Evolutionary conservation across 441 rosid genomes (phyloP).

Genomic region (Adansonia gregorii): DNA sequence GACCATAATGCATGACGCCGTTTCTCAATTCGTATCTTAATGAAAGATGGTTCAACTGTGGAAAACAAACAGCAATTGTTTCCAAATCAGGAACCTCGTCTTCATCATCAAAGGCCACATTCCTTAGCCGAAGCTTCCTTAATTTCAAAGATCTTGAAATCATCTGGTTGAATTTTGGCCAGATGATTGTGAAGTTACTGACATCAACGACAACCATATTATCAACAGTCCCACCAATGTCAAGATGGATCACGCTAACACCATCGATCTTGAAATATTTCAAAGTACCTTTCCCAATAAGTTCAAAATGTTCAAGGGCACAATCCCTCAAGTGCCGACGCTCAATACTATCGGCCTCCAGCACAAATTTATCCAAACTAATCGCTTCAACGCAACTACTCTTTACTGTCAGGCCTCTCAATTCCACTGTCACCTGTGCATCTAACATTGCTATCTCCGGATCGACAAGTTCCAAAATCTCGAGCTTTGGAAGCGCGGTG

Average conservation of each 20-base stretch:
- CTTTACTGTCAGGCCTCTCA: conserved; percentile 62
- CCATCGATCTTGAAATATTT: conserved; percentile 75
- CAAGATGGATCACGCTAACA: conserved; percentile 63
- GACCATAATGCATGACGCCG: conserved; percentile 56
- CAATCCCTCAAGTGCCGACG: conserved; percentile 70
- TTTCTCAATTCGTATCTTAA: conserved; percentile 69
- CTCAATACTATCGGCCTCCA: conserved; percentile 75
- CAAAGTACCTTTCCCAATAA: conserved; percentile 72
- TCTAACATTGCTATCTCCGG: conserved; percentile 71
- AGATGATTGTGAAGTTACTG: conserved; percentile 67
- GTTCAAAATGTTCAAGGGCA: conserved; percentile 68
- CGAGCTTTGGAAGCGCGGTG: conserved; percentile 61
- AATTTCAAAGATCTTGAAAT: conserved; percentile 69
- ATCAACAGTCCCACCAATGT: conserved; percentile 66
- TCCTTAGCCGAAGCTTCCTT: conserved; percentile 78
- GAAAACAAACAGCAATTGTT: conserved; percentile 64
- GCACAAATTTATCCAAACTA: conserved; percentile 68
- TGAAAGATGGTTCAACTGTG: conserved; percentile 65
- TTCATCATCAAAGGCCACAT: conserved; percentile 66
- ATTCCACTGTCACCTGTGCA: conserved; percentile 68
- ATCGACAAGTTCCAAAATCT: conserved; percentile 58
- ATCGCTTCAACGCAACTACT: conserved; percentile 62
- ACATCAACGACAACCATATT: conserved; percentile 73
- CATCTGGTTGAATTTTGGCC: conserved; percentile 80
- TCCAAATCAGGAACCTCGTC: conserved; percentile 74